phyloP scores from a whole-genome alignment of 2,329 filamentous ascomycete genomes.

The Hypoxylon sp. region DNA sequence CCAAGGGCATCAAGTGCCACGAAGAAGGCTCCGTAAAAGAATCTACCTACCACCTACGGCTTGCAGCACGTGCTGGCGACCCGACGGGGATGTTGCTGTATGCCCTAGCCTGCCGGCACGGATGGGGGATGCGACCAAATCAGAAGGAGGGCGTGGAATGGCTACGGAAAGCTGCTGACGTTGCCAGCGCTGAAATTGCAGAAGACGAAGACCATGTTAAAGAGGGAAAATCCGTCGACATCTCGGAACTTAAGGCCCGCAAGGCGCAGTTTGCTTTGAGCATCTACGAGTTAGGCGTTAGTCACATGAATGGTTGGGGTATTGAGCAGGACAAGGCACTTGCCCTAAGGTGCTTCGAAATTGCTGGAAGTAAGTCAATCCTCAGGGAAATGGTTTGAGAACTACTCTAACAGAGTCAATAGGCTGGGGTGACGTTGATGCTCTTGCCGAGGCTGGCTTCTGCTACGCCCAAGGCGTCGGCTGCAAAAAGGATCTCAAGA shows the following conservation, averaged over 20 bases:
- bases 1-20: slow-evolving; percentile 91
- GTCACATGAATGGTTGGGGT: slow-evolving; percentile 98
- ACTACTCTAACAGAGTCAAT: slow-evolving; percentile 40
- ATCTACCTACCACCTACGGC: slow-evolving; percentile 94
- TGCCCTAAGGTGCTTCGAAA: slow-evolving; percentile 94
- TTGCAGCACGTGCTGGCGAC: slow-evolving; percentile 87
- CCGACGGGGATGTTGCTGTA: slow-evolving; percentile 97
- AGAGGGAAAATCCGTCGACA: slow-evolving; percentile 74
- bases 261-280: slow-evolving; percentile 95
- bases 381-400: slow-evolving; percentile 38
- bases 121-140: slow-evolving; percentile 97
- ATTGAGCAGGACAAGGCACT: slow-evolving; percentile 92
- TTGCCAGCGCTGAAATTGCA: slow-evolving; percentile 83
- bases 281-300: slow-evolving; percentile 96
- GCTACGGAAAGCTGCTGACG: slow-evolving; percentile 92
- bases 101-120: slow-evolving; percentile 93
- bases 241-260: slow-evolving; percentile 82
- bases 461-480: slow-evolving; percentile 96
- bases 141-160: slow-evolving; percentile 91
- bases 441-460: slow-evolving; percentile 92
- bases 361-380: slow-evolving; percentile 80
- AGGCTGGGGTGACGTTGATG: slow-evolving; percentile 96
- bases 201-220: slow-evolving; percentile 80
- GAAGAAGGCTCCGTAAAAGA: slow-evolving; percentile 90
- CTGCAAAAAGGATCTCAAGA: slow-evolving; percentile 96